Evolutionary conservation across 2,329 filamentous ascomycete genomes (phyloP).

Genomic region (Fusarium nodosum): DNA sequence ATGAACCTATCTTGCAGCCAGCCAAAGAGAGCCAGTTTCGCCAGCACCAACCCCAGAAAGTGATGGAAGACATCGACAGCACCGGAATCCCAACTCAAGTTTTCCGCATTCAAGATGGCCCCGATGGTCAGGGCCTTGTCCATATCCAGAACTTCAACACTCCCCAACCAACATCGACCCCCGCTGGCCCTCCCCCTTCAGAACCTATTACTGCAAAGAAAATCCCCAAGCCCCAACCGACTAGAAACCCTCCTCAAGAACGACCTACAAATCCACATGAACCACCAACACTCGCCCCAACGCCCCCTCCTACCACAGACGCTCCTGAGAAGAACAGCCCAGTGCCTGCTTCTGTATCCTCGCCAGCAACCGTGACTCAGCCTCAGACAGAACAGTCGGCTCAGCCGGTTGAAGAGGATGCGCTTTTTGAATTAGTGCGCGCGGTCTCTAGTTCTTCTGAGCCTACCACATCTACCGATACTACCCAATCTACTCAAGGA

Average conservation of each 20-base stretch:
- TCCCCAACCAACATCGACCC: constrained; percentile 44
- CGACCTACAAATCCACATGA: constrained; percentile 38
- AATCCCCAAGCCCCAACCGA: constrained; percentile 18
- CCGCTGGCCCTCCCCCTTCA: constrained; percentile 30
- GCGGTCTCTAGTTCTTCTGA: constrained; percentile 41
- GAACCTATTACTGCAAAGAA: constrained; percentile 45
- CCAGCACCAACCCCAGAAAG: constrained; percentile 30
- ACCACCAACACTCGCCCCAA: constrained; percentile 51
- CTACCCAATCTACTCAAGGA: constrained; percentile 36
- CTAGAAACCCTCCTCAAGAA: constrained; percentile 38
- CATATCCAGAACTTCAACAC: constrained; percentile 56
- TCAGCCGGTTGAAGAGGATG: constrained; percentile 29
- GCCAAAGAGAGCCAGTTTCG: constrained; percentile 54
- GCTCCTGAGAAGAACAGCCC: constrained; percentile 54
- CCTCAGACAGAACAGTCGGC: constrained; percentile 12
- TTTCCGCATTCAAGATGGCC: constrained; percentile 57
- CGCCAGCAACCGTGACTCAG: constrained; percentile 24
- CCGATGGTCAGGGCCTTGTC: constrained; percentile 54
- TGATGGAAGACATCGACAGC: constrained; percentile 54
- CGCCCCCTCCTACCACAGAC: constrained; percentile 58
- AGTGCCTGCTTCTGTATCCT: constrained; percentile 27
- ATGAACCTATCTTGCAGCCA: constrained; percentile 68
- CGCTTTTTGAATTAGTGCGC: constrained; percentile 41
- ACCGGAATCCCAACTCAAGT: constrained; percentile 60
- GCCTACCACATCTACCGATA: constrained; percentile 37